Base-by-base conservation (phyloP, 768 basidiomycete genomes). In the Tubosaeta brunneosetosa region DNA sequence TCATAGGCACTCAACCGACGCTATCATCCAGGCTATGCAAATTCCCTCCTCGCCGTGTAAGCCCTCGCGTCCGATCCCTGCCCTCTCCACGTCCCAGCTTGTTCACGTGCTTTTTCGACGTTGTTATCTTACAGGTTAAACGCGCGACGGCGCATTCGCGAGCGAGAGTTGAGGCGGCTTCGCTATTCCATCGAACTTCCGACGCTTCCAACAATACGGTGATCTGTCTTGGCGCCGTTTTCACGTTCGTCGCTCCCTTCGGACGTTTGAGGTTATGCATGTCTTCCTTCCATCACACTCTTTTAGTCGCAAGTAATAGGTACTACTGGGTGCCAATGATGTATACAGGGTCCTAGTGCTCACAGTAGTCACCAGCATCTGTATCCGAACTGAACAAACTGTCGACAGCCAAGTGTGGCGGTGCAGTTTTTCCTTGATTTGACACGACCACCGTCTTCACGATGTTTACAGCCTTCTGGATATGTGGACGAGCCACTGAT, bases 31-130 rank as follows among this genome's bases (percentile, higher is more conserved):
- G 57, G 59, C 3, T 60, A 60, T 8, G 33, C 58, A 5, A 60
- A 60, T 13, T 60, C 59, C 0, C 32, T 59, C 9, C 53, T 59
- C 9, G 57, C 37, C 0, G 53, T 60, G 59, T 60, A 46, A 49
- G 53, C 4, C 11, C 17, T 22, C 22, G 22, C 17, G 4, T 19
- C n/a, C 14, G 14, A 37, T 8, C 12, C 33, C 14, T 2, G 26
- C 13, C 7, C 31, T 48, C 19, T 9, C 13, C 6, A 1, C 3
- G 1, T 8, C 7, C 14, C 10, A 14, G 27, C 25, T 31, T 17
- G 7, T 16, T 37, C n/a, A 17, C 37, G 7, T 16, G 3, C n/a
- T n/a, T n/a, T n/a, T 37, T n/a, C 36, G 6, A 37, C 16, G 13
- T 29, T 10, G 0, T 49, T 26, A 16, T 26, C 17, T 36, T 6